These are phyloP conservation scores for Torulaspora delbrueckii DNA, from an alignment of 805 yeast genomes.

Conservation along the genomic window DNA sequence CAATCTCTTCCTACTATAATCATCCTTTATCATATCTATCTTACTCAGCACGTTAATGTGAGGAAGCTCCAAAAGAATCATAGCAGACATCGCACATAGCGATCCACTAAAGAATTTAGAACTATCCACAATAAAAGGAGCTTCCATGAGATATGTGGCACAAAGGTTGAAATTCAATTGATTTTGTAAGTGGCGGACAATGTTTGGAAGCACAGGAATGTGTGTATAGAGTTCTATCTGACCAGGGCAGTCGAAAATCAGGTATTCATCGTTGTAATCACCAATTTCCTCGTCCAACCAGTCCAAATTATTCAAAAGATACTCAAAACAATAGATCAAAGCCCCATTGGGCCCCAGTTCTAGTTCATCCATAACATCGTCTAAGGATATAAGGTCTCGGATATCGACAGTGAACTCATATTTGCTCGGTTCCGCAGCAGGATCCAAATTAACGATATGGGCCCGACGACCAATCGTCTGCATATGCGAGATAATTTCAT, in stretches of 20 bases:
- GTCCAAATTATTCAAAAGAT: slow-evolving; percentile 80
- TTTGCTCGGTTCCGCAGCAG: slow-evolving; percentile 93
- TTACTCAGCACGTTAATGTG: slow-evolving; percentile 89
- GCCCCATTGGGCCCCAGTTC: slow-evolving; percentile 95
- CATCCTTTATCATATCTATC: slow-evolving; percentile 77
- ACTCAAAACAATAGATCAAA: slow-evolving; percentile 87
- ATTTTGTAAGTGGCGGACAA: slow-evolving; percentile 77
- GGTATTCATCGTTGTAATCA: slow-evolving; percentile 87
- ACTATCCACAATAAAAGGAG: slow-evolving; percentile 86
- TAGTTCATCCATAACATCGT: slow-evolving; percentile 94
- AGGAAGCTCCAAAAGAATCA: slow-evolving; percentile 92
- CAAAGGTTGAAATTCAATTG: slow-evolving; percentile 82
- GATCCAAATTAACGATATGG: slow-evolving; percentile 91
- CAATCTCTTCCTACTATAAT: slow-evolving; percentile 66
- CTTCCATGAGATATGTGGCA: slow-evolving; percentile 88
- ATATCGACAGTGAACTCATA: slow-evolving; percentile 91
- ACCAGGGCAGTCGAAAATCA: slow-evolving; percentile 95
- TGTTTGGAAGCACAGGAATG: slow-evolving; percentile 85
- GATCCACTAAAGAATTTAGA: slow-evolving; percentile 95
- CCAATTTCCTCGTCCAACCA: slow-evolving; percentile 98
- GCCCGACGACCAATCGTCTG: slow-evolving; percentile 89
- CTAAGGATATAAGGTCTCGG: slow-evolving; percentile 80
- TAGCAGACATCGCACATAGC: slow-evolving; percentile 94
- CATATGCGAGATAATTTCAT: slow-evolving; percentile 79
- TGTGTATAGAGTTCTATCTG: slow-evolving; percentile 94